Conservation (phyloP, 257 asterid species). For the Salvia rosmarinus region DNA sequence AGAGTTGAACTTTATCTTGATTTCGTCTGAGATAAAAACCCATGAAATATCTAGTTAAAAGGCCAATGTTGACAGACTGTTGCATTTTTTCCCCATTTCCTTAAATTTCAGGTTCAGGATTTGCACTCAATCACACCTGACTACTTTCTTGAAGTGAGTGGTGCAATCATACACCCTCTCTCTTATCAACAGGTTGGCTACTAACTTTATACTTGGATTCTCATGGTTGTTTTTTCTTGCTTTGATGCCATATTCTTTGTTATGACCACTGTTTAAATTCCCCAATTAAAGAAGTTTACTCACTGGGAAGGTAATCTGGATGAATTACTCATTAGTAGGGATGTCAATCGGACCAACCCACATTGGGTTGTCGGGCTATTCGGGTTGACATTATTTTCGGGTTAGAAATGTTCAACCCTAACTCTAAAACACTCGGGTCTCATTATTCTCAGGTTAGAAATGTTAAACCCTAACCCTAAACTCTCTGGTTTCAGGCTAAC, state of each 20-base stretch:
- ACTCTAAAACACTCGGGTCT: too few relatives aligned
- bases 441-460: too few relatives aligned
- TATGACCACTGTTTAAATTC: slow-evolving; percentile 4
- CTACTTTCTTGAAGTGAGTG: slow-evolving; percentile 95
- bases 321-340: not conserved
- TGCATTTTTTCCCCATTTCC: slow-evolving; percentile 29
- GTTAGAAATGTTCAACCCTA: too few relatives aligned
- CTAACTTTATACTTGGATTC: not conserved
- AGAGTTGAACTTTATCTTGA: not conserved
- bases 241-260: slow-evolving; percentile 8
- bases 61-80: slow-evolving; percentile 8
- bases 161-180: slow-evolving; percentile 96
- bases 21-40: slow-evolving; percentile 3
- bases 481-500: too few relatives aligned
- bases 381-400: too few relatives aligned
- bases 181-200: slow-evolving; percentile 95
- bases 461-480: too few relatives aligned
- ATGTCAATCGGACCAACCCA: too few relatives aligned
- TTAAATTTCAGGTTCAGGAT: slow-evolving; percentile 88
- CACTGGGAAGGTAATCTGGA: not conserved
- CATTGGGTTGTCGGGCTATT: too few relatives aligned
- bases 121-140: slow-evolving; percentile 88
- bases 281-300: not conserved
- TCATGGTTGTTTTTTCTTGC: slow-evolving; percentile 13
- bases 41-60: not conserved